These are phyloP conservation scores for Suillus fuscotomentosus DNA, from an alignment of 768 basidiomycete genomes.

Conservation along the genomic window DNA sequence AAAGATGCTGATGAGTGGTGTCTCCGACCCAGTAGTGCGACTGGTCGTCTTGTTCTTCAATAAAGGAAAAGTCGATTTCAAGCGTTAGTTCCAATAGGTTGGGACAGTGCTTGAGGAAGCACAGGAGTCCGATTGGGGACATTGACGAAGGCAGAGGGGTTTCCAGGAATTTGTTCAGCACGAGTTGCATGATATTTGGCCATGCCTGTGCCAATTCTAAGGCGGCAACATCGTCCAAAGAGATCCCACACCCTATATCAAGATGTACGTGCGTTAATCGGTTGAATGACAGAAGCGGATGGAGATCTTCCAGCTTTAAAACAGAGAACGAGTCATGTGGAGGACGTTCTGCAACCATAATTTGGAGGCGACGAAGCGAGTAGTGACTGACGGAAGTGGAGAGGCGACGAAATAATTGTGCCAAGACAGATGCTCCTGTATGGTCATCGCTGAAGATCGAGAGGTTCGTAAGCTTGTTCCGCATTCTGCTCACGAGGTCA, in stretches of 20 bases:
- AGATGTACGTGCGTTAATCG: constrained; percentile 22
- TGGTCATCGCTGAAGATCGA: neutral
- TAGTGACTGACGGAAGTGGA: neutral
- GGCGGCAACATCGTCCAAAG: constrained; percentile 21
- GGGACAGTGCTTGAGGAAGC: constrained; percentile 16
- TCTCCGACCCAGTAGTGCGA: constrained; percentile 1
- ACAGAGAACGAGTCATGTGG: neutral
- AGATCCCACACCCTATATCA: constrained; percentile 19
- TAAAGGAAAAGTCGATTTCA: constrained; percentile 18
- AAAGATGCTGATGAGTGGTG: neutral
- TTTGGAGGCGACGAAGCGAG: neutral
- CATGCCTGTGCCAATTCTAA: constrained; percentile 18
- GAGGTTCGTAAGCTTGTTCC: neutral
- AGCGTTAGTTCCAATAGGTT: constrained; percentile 15
- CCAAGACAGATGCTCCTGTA: neutral
- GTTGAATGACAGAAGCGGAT: constrained; percentile 8
- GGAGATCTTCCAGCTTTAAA: neutral
- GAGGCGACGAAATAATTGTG: neutral
- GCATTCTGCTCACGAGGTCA: constrained; percentile 1
- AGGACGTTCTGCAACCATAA: neutral
- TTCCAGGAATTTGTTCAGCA: neutral
- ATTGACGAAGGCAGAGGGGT: neutral
- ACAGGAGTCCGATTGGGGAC: constrained; percentile 21
- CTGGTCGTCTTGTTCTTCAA: constrained; percentile 14
- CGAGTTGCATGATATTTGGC: constrained; percentile 5